phyloP scores from a whole-genome alignment of 2,329 filamentous ascomycete species.

The Diaporthe sp. region DNA sequence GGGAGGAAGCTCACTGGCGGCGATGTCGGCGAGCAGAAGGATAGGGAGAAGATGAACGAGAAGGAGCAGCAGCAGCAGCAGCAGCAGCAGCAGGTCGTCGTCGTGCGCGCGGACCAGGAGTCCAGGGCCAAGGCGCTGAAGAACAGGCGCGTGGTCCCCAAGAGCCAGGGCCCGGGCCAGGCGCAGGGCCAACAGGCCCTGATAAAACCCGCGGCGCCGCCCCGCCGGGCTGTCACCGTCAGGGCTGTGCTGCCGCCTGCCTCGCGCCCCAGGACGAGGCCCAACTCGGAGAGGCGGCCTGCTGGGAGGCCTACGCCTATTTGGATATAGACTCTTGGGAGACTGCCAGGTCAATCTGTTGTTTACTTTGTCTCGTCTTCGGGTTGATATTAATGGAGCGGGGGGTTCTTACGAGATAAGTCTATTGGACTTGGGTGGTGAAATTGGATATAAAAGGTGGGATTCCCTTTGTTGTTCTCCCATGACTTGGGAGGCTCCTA shows the following conservation, averaged over 20 bases:
- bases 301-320: conserved; percentile 17
- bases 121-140: conserved; percentile 1
- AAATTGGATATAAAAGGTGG: background rate
- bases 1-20: background rate
- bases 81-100: background rate
- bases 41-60: background rate
- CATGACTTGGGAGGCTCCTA: background rate
- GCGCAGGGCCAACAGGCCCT: background rate
- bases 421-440: background rate
- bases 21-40: background rate
- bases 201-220: background rate
- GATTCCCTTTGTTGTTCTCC: background rate
- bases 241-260: background rate
- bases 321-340: conserved; percentile 20
- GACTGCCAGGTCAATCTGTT: background rate
- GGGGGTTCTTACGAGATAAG: background rate
- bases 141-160: background rate
- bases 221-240: background rate
- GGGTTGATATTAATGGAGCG: background rate
- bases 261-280: conserved; percentile 1
- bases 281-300: background rate
- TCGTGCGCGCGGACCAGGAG: background rate
- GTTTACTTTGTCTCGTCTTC: background rate
- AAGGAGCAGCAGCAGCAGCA: background rate
- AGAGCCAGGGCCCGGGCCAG: background rate